phyloP scores from a whole-genome alignment of 2,329 filamentous ascomycete genomes.

The Fusarium armeniacum region DNA sequence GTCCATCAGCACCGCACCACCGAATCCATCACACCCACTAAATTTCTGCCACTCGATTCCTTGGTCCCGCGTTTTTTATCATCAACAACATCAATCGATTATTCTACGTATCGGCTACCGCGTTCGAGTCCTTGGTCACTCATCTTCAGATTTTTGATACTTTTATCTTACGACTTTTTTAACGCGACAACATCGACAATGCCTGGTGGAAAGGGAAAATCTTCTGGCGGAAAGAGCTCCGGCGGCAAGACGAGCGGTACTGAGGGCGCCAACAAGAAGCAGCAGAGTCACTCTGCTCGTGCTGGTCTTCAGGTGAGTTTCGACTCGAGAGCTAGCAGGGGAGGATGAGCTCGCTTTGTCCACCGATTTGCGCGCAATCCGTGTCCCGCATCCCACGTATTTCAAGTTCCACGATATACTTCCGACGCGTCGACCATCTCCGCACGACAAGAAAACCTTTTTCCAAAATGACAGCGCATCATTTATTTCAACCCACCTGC shows the following conservation, averaged over 20 bases:
- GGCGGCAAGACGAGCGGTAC: slow-evolving; percentile 79
- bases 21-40: slow-evolving; percentile 41
- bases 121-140: slow-evolving; percentile 44
- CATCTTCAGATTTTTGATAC: slow-evolving; percentile 36
- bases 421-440: slow-evolving; percentile 48
- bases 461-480: slow-evolving; percentile 26
- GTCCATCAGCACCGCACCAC: slow-evolving; percentile 46
- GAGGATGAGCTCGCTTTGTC: slow-evolving; percentile 30
- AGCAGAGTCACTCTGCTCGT: slow-evolving; percentile 95
- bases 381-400: slow-evolving; percentile 48
- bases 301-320: slow-evolving; percentile 91
- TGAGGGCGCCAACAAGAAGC: slow-evolving; percentile 79
- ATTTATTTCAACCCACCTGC: not conserved
- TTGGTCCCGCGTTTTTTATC: slow-evolving; percentile 48
- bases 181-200: slow-evolving; percentile 59
- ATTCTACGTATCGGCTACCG: slow-evolving; percentile 39
- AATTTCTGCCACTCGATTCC: slow-evolving; percentile 51
- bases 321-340: slow-evolving; percentile 10
- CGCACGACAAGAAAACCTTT: slow-evolving; percentile 44
- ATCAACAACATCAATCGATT: slow-evolving; percentile 48
- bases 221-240: slow-evolving; percentile 87
- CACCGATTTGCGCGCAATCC: slow-evolving; percentile 45
- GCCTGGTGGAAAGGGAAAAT: slow-evolving; percentile 95
- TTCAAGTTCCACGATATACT: slow-evolving; percentile 40
- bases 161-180: slow-evolving; percentile 42